Base-by-base conservation (phyloP, 2,329 filamentous ascomycete genomes). In the Fusarium lyarnte region DNA sequence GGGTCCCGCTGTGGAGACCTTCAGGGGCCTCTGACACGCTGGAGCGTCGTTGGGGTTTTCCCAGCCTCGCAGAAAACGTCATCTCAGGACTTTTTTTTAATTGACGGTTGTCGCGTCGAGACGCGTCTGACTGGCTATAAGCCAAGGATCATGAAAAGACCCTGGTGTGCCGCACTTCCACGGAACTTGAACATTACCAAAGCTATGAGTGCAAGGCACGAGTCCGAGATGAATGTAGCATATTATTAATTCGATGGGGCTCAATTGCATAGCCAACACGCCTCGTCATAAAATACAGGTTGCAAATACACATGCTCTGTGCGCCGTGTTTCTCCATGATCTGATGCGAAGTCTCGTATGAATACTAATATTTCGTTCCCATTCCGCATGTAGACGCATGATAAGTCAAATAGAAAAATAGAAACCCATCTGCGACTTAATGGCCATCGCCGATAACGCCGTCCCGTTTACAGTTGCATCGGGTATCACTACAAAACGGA, bases 51-150 rank as follows among this genome's bases (percentile, higher is more conserved):
- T 25, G 27, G 21, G 14, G 54, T 58, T 69, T 53, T 66, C 69
- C 70, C 70, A 73, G 70, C 70, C 70, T 73, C 70, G 66, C 54
- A 60, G 62, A 73, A 73, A 71, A 73, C 69, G 70, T 73, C 70
- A 74, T 62, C 62, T 53, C 54, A 16, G 31, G 49, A 17, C 19
- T 39, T 33, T 43, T 55, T 49, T 43, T 55, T 49, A 35, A 55
- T 57, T 51, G 57, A 21, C 43, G 21, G 35, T 54, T 36, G 38
- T 58, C 65, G 69, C 57, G 69, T 70, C 36, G 14, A 59, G 43
- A 29, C 69, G 69, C 69, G 69, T 70, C n/a, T 19, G 43, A 42
- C 54, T 58, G 39, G 45, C 51, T 55, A 58, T 39, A 59, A 21
- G 31, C 23, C 38, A 52, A 69, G 58, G 29, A 63, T 29, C 16